Evolutionary conservation across 163 green algal species (phyloP).

Genomic region (Picocystis sp.): DNA sequence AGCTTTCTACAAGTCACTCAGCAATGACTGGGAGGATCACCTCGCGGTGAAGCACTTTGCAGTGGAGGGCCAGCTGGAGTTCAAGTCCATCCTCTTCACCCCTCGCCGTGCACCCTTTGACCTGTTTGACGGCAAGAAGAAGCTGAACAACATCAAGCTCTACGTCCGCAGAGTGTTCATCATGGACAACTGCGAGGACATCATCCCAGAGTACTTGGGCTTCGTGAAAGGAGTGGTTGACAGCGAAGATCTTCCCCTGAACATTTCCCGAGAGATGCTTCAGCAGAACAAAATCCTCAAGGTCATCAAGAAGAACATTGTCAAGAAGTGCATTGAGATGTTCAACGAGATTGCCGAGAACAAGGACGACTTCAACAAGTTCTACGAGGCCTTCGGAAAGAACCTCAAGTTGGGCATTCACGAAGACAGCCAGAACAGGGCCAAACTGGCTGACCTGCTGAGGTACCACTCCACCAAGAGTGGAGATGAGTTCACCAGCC

Average conservation of each 20-base stretch:
- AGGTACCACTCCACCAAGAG: constrained; percentile 90
- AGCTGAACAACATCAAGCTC: constrained; percentile 42
- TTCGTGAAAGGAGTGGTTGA: constrained; percentile 99
- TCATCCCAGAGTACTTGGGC: constrained; percentile 93
- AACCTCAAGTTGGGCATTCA: constrained; percentile 96
- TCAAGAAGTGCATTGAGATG: constrained; percentile 99
- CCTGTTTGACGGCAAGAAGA: constrained; percentile 94
- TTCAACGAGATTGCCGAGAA: constrained; percentile 97
- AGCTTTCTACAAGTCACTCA: constrained; percentile 95
- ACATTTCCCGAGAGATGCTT: constrained; percentile 97
- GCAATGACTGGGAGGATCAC: constrained; percentile 99
- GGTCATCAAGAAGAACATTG: constrained; percentile 99
- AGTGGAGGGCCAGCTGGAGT: constrained; percentile 98
- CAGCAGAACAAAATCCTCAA: constrained; percentile 99
- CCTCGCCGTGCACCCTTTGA: constrained; percentile 86
- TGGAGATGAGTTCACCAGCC: constrained; percentile 84
- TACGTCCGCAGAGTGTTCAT: constrained; percentile 99
- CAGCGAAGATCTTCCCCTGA: constrained; percentile 94
- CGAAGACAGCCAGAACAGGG: constrained; percentile 61
- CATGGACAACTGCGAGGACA: constrained; percentile 99
- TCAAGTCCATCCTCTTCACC: constrained; percentile 91
- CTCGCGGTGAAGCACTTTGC: constrained; percentile 90
- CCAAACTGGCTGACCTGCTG: constrained; percentile 91
- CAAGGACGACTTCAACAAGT: constrained; percentile 99
- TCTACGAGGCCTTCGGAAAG: constrained; percentile 98